Percentiles rank a stretch among this genome's conserved stretches.
phyloP scores from a whole-genome alignment of 2,329 filamentous ascomycete genomes.

The Chrysoporthe cubensis region DNA sequence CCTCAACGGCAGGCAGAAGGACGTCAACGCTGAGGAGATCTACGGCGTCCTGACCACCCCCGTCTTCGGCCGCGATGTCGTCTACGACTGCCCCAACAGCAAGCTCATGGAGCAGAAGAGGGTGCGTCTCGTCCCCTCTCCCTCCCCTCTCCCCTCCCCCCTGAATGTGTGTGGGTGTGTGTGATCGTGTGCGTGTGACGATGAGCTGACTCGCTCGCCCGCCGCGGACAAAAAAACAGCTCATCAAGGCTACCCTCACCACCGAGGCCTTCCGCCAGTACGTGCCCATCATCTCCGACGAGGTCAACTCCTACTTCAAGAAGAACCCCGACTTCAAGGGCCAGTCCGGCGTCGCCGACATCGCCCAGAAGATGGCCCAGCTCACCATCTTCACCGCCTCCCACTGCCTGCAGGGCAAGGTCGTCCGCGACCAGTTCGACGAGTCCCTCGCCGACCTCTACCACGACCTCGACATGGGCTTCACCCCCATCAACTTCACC shows the following conservation, averaged over 20 bases:
- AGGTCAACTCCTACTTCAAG: slow-evolving; percentile 69
- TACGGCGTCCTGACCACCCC: slow-evolving; percentile 56
- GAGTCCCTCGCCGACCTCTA: slow-evolving; percentile 76
- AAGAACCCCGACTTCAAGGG: slow-evolving; percentile 60
- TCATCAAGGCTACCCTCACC: slow-evolving; percentile 73
- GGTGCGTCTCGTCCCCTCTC: slow-evolving; percentile 43
- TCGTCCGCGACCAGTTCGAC: slow-evolving; percentile 73
- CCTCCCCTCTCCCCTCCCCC: too few species aligned
- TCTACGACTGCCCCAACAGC: slow-evolving; percentile 83
- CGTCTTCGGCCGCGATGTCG: slow-evolving; percentile 75
- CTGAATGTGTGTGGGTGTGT: too few species aligned
- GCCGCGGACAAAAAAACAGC: slow-evolving; percentile 48
- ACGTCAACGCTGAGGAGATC: slow-evolving; percentile 59
- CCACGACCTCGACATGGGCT: slow-evolving; percentile 80
- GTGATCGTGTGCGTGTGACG: too few species aligned
- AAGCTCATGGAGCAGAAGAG: slow-evolving; percentile 92
- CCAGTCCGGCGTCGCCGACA: slow-evolving; percentile 62
- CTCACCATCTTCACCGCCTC: slow-evolving; percentile 83
- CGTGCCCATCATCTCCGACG: slow-evolving; percentile 71
- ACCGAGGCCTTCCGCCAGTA: slow-evolving; percentile 66
- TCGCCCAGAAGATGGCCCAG: slow-evolving; percentile 71
- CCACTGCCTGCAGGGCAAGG: slow-evolving; percentile 74
- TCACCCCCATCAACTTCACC: slow-evolving; percentile 81
- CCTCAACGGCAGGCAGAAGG: slow-evolving; percentile 56
- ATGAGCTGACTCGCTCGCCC: background rate